phyloP scores from a whole-genome alignment of 495 filamentous ascomycete species.

The Clavariopsis aquatica region DNA sequence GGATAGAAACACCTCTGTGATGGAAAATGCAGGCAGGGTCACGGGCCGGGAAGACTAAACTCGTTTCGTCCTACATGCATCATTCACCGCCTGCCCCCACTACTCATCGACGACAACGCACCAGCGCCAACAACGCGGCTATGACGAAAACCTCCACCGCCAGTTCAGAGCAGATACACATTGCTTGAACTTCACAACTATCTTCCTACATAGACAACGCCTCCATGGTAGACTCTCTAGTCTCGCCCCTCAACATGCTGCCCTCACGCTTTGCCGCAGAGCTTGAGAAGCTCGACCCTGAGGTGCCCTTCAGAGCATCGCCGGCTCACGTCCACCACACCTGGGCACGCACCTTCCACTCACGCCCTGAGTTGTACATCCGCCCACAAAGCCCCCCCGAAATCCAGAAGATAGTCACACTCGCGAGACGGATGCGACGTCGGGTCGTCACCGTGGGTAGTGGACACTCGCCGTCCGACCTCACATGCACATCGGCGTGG shows the following conservation, averaged over 20 bases:
- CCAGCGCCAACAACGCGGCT: conserved; percentile 3
- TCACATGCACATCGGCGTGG: conserved; percentile 95
- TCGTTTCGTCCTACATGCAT: neutral
- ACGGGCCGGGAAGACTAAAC: no score
- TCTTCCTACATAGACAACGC: neutral
- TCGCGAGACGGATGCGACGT: conserved; percentile 79
- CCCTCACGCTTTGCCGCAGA: conserved; percentile 55
- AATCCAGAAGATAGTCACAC: conserved; percentile 75
- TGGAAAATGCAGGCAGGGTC: no score
- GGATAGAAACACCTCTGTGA: no score
- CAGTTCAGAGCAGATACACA: neutral
- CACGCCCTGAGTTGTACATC: conserved; percentile 84
- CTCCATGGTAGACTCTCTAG: conserved; percentile 16
- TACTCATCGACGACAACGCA: neutral
- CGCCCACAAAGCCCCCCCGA: conserved; percentile 75
- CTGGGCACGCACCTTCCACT: conserved; percentile 94
- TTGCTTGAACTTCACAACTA: neutral
- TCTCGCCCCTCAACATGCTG: conserved; percentile 45
- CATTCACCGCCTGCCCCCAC: neutral
- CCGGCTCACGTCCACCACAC: conserved; percentile 77
- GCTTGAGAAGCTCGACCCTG: conserved; percentile 57
- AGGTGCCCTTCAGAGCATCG: conserved; percentile 74
- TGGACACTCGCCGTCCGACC: conserved; percentile 85
- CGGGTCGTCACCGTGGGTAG: conserved; percentile 79
- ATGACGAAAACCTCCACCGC: neutral